These are phyloP conservation scores for Chloromonas sp. DNA, from an alignment of 163 green algal genomes.

Conservation along the genomic window DNA sequence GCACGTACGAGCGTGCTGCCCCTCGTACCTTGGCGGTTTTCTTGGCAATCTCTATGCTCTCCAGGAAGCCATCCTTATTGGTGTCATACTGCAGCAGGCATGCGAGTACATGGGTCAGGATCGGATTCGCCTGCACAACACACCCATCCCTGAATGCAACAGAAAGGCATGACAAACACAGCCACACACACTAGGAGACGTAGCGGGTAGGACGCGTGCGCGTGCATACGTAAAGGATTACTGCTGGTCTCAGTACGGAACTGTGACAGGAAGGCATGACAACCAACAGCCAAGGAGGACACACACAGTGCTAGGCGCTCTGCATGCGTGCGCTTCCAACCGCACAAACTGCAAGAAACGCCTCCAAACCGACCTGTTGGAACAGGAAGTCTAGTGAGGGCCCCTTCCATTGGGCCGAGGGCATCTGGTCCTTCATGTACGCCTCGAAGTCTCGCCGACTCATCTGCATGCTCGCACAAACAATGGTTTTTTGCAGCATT, in stretches of 20 bases:
- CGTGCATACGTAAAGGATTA: no score
- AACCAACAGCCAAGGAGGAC: no score
- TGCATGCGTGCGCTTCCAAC: not conserved
- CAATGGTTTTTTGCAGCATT: no score
- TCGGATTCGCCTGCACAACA: not conserved
- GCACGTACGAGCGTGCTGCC: no score
- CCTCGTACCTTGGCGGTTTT: not conserved
- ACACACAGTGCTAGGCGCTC: no score
- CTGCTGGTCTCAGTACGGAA: no score
- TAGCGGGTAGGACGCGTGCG: no score
- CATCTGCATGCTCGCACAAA: not conserved
- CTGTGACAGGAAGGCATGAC: no score
- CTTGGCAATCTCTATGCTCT: slow-evolving; percentile 1
- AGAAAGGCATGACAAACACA: no score
- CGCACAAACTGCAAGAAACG: no score
- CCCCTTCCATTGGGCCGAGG: not conserved
- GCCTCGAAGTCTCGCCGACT: not conserved
- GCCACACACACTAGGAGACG: no score
- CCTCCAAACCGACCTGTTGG: not conserved
- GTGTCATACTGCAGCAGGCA: not conserved
- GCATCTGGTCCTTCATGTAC: not conserved
- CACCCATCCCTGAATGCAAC: no score
- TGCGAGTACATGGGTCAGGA: not conserved
- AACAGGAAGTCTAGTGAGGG: slow-evolving; percentile 2
- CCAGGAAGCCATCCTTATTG: slow-evolving; percentile 8